Conservation (phyloP, 2,329 filamentous ascomycete genomes). For the Cryphonectria nitschkei region DNA sequence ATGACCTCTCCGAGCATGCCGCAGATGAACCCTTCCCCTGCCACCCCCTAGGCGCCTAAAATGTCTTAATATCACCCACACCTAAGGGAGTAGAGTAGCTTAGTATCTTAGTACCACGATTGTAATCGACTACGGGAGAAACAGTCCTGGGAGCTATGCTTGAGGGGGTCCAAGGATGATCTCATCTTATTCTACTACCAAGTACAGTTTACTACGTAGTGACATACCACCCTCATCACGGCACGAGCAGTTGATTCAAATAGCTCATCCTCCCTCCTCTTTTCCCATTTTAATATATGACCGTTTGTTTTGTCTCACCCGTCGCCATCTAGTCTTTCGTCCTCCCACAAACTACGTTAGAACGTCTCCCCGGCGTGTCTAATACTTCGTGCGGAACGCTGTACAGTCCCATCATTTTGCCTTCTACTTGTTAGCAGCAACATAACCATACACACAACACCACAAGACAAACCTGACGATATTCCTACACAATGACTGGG, state of each 20-base stretch:
- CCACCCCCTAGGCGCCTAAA: neutral
- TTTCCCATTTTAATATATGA: neutral
- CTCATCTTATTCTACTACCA: slow-evolving; percentile 5
- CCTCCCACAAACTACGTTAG: neutral
- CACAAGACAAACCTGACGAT: neutral
- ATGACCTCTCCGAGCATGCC: slow-evolving; percentile 21
- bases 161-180: slow-evolving; percentile 15
- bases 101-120: neutral
- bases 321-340: neutral
- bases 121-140: slow-evolving; percentile 7
- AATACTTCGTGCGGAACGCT: neutral
- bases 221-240: neutral
- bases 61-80: neutral
- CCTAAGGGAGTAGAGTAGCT: neutral
- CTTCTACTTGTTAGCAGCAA: neutral
- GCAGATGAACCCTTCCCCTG: neutral
- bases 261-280: slow-evolving; percentile 12
- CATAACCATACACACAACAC: neutral
- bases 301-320: no score
- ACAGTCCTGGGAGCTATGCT: neutral
- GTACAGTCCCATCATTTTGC: neutral
- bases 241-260: slow-evolving; percentile 17
- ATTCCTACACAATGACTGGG: slow-evolving; percentile 34
- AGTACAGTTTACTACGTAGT: neutral
- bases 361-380: neutral